phyloP scores from a whole-genome alignment of 441 rosid species.

The Populus trichocarpa region DNA sequence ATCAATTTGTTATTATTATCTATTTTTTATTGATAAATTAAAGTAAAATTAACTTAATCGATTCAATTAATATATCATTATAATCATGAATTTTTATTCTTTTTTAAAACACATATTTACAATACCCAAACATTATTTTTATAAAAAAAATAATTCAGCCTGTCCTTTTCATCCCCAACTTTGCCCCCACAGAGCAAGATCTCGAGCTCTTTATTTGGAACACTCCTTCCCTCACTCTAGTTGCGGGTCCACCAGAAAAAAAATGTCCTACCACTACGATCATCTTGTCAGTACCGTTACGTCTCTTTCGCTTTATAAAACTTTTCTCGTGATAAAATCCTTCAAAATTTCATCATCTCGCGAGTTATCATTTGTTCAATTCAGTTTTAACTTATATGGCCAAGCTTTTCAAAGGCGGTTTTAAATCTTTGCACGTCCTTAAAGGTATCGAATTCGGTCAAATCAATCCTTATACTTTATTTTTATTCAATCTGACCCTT shows the following conservation, averaged over 20 bases:
- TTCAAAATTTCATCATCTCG: neutral
- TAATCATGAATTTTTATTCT: no score
- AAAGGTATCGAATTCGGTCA: neutral
- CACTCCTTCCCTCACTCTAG: neutral
- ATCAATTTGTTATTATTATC: no score
- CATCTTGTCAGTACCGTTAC: slow-evolving; percentile 1
- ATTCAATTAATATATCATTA: no score
- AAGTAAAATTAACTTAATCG: no score
- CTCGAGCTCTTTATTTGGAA: neutral
- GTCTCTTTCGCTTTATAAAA: neutral
- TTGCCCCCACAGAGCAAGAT: neutral
- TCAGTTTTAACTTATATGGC: neutral
- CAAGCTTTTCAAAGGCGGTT: neutral
- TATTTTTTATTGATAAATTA: no score
- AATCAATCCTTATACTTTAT: neutral
- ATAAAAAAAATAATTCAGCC: no score
- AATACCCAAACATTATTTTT: no score
- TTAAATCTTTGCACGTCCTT: neutral
- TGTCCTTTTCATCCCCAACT: neutral
- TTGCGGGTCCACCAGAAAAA: neutral
- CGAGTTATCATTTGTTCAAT: neutral
- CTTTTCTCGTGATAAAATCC: neutral
- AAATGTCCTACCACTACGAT: neutral
- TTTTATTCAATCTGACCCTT: neutral
- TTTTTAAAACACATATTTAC: no score